Conservation (phyloP, 106 monocot genomes). For the Dactylorhiza incarnata region DNA sequence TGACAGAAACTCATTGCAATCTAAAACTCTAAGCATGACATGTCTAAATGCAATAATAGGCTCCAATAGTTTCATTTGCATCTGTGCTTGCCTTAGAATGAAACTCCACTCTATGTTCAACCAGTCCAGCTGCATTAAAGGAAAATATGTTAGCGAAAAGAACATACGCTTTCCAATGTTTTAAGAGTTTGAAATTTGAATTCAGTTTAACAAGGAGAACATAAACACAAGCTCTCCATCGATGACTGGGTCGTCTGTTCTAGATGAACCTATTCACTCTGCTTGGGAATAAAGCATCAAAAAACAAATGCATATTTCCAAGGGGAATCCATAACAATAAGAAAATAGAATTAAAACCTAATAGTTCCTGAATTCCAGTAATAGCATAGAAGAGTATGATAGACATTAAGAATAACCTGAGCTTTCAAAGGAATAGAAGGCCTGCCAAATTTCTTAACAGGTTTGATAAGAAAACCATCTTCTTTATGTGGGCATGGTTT, state of each 20-base stretch:
- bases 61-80: constrained; percentile 73
- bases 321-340: neutral
- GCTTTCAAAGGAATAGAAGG: constrained; percentile 46
- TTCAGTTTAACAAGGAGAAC: neutral
- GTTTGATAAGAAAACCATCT: constrained; percentile 5
- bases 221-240: no score
- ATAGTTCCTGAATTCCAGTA: neutral
- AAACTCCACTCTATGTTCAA: constrained; percentile 66
- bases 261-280: neutral
- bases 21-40: constrained; percentile 72
- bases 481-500: constrained; percentile 12
- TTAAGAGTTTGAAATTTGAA: neutral
- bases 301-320: neutral
- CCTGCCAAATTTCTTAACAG: constrained; percentile 14
- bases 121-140: constrained; percentile 38
- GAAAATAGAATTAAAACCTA: neutral
- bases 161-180: neutral
- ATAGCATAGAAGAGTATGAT: neutral
- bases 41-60: constrained; percentile 84
- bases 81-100: constrained; percentile 55
- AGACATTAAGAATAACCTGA: constrained; percentile 37
- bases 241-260: neutral
- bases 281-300: neutral
- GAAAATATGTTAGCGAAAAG: neutral
- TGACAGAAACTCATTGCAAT: constrained; percentile 58